A percentile compares a stretch with the other conserved stretches of the same genome.
Conservation (phyloP, 1,284 basidiomycete genomes). For the Puccinia triticina region DNA sequence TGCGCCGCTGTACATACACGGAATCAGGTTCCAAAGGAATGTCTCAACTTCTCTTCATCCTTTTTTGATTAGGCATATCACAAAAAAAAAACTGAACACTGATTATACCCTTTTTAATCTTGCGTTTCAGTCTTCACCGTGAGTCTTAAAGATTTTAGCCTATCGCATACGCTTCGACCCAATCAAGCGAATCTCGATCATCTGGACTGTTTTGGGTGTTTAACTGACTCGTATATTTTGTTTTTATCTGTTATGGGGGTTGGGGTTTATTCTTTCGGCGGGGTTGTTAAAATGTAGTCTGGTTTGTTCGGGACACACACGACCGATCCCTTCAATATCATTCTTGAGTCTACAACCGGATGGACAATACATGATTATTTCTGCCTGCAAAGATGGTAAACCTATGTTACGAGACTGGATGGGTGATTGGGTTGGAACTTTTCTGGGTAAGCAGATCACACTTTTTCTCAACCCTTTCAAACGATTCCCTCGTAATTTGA, state of each 20-base stretch:
- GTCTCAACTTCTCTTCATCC: background rate
- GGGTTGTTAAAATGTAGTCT: background rate
- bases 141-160: background rate
- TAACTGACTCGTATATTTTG: background rate
- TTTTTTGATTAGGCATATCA: background rate
- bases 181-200: no score
- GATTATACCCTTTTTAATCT: background rate
- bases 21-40: conserved; percentile 14
- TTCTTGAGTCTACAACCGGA: conserved; percentile 45
- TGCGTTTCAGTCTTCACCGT: background rate
- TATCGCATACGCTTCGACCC: background rate
- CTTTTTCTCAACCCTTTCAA: background rate
- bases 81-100: background rate
- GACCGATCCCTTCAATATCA: conserved; percentile 49
- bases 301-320: conserved; percentile 49
- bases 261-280: background rate
- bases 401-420: conserved; percentile 59
- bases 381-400: conserved; percentile 51
- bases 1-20: no score
- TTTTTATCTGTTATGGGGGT: background rate
- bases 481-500: background rate
- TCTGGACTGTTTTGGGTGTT: background rate
- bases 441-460: conserved; percentile 67
- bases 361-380: conserved; percentile 52
- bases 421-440: conserved; percentile 98